Base-by-base conservation (phyloP, 495 filamentous ascomycete genomes). In the Amniculicola lignicola region DNA sequence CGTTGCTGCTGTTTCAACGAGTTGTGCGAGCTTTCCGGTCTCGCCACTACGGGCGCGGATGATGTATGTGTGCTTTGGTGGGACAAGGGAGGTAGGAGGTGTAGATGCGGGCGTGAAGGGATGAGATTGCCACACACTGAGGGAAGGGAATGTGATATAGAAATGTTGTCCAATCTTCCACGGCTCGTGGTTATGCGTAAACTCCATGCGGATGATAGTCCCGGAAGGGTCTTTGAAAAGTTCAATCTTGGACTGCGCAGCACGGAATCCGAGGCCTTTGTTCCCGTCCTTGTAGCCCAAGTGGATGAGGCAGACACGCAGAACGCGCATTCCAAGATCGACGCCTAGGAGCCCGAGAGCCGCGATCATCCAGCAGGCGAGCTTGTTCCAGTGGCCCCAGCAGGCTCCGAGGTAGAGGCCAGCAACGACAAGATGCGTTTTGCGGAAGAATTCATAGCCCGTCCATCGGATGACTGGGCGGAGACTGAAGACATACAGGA, bases 131-230 rank as follows among this genome's bases (percentile, higher is more conserved):
- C 82, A 86, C 48, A 85, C 69, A 47, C 75, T 82, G 2, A 77
- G 67, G 19, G 76, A 72, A 0, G 80, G 68, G 52, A 87, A 87
- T 59, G 75, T 79, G 23, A 87, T 68, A 54, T 80, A 85, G 65
- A 82, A 88, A 54, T 87, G 84, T 64, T 88, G 79, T 7, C 83
- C 83, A 21, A 82, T 65, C 18, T 69, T 68, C 82, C 83, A 86
- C 0, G 77, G 54, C 14, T 72, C 70, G 49, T 84, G 81, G 10
- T 67, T 70, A 35, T 84, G 77, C 0, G 71, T 63, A 54, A 85
- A 78, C 25, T 82, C 76, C 15, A 87, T 70, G 0, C 82, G 66
- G 1, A 84, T 69, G 1, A 84, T 71, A 15, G 77, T 78, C 40
- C 78, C 64, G 41, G 74, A 71, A 0, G 50, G 59, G 51, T 83